Percentiles rank a stretch among this genome's conserved stretches.
Conservation (phyloP, 768 basidiomycete genomes). For the Chiua virens region DNA sequence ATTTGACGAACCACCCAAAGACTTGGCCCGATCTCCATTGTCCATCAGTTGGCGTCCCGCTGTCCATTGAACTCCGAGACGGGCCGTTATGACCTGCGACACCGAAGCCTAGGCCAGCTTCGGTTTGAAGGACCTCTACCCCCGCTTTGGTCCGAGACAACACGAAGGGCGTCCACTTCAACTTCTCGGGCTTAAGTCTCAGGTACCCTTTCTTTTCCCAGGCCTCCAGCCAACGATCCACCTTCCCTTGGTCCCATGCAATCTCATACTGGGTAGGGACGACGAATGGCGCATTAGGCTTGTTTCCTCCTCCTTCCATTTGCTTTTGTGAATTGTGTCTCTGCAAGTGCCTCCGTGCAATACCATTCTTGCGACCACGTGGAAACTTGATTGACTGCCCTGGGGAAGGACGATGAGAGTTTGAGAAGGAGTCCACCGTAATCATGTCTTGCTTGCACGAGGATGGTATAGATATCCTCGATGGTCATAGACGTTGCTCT, state of each 20-base stretch:
- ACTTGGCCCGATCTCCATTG: constrained; percentile 15
- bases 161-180: constrained; percentile 95
- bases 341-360: constrained; percentile 64
- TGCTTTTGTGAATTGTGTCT: constrained; percentile 50
- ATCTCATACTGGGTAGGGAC: constrained; percentile 74
- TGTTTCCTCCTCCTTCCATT: constrained; percentile 33
- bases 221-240: constrained; percentile 60
- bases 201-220: constrained; percentile 83
- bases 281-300: constrained; percentile 53
- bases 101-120: constrained; percentile 13
- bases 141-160: constrained; percentile 46
- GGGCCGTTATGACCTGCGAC: constrained; percentile 5
- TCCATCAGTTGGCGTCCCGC: constrained; percentile 25
- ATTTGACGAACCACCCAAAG: constrained; percentile 10
- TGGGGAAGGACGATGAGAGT: constrained; percentile 62
- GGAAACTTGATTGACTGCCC: constrained; percentile 77
- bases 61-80: constrained; percentile 19
- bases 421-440: constrained; percentile 45
- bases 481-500: constrained; percentile 84
- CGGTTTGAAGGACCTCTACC: constrained; percentile 27
- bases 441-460: constrained; percentile 79
- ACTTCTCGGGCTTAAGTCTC: constrained; percentile 71
- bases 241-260: constrained; percentile 65
- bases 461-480: constrained; percentile 80
- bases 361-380: constrained; percentile 64